These are phyloP conservation scores for Grosmannia huntii DNA, from an alignment of 2,329 filamentous ascomycete species.

Conservation along the genomic window DNA sequence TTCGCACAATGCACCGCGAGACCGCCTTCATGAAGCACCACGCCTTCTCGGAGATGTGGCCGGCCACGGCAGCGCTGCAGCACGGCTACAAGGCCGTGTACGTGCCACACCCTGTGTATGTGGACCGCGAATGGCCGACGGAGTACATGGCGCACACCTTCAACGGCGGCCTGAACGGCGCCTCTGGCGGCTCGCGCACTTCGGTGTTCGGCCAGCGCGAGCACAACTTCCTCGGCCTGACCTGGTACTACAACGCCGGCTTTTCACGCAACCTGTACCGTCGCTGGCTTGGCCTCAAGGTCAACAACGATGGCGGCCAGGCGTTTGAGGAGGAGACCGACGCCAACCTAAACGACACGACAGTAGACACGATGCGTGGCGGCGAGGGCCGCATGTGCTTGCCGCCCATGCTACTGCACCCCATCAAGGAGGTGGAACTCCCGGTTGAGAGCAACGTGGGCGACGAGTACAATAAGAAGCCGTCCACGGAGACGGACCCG, in stretches of 20 bases:
- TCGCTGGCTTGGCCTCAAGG: slow-evolving; percentile 72
- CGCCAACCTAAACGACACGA: slow-evolving; percentile 33
- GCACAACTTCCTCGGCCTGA: slow-evolving; percentile 76
- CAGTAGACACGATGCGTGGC: slow-evolving; percentile 41
- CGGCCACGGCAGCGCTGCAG: slow-evolving; percentile 72
- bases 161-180: slow-evolving; percentile 66
- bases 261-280: slow-evolving; percentile 74
- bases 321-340: slow-evolving; percentile 54
- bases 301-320: slow-evolving; percentile 68
- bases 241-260: slow-evolving; percentile 83
- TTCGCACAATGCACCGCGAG: slow-evolving; percentile 82
- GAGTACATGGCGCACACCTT: slow-evolving; percentile 65
- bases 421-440: slow-evolving; percentile 63
- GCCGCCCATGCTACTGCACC: slow-evolving; percentile 80
- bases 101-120: slow-evolving; percentile 76
- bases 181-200: slow-evolving; percentile 58
- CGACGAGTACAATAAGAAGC: slow-evolving; percentile 29
- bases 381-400: slow-evolving; percentile 83
- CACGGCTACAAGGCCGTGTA: slow-evolving; percentile 90
- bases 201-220: slow-evolving; percentile 73
- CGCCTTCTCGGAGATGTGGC: slow-evolving; percentile 97
- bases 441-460: slow-evolving; percentile 45
- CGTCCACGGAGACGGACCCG: slow-evolving; percentile 38
- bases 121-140: slow-evolving; percentile 76
- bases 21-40: slow-evolving; percentile 74